phyloP scores from a whole-genome alignment of 441 rosid genomes.

The Gossypium trilobum region DNA sequence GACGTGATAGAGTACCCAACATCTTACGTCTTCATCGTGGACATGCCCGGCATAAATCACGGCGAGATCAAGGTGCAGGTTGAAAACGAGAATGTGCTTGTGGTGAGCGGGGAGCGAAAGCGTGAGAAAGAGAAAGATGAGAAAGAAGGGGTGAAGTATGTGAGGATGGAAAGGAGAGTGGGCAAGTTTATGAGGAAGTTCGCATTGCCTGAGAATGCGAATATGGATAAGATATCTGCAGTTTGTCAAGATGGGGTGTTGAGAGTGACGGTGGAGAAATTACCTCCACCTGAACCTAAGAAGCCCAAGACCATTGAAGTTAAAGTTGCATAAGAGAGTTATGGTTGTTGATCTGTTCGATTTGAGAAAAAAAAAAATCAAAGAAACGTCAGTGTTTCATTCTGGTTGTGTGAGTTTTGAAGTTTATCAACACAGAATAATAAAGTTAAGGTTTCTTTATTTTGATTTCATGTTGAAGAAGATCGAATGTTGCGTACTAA shows the following conservation, averaged over 20 bases:
- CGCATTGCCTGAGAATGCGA: slow-evolving; percentile 64
- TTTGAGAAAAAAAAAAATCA: background rate
- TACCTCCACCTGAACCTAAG: slow-evolving; percentile 78
- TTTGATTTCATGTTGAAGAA: background rate
- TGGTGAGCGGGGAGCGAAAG: slow-evolving; percentile 31
- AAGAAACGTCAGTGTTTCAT: background rate
- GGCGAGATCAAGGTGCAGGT: slow-evolving; percentile 42
- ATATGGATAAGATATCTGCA: slow-evolving; percentile 52
- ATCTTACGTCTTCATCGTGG: slow-evolving; percentile 43
- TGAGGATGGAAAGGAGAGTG: slow-evolving; percentile 77
- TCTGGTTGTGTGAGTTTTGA: background rate
- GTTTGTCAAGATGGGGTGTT: slow-evolving; percentile 66
- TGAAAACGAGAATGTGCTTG: slow-evolving; percentile 34
- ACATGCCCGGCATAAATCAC: slow-evolving; percentile 53
- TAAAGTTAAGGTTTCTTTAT: background rate
- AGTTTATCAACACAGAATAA: background rate
- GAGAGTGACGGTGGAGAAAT: slow-evolving; percentile 61
- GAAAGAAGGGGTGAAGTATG: slow-evolving; percentile 40
- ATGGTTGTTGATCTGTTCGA: background rate
- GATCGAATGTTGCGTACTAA: no score
- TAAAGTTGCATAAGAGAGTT: slow-evolving; percentile 44
- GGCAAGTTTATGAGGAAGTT: slow-evolving; percentile 84
- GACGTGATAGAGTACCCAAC: slow-evolving; percentile 41
- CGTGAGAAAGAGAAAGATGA: slow-evolving; percentile 32
- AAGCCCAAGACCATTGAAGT: slow-evolving; percentile 68